Conservation (phyloP, 202 grass and related monocot genomes). For the Setaria italica region DNA sequence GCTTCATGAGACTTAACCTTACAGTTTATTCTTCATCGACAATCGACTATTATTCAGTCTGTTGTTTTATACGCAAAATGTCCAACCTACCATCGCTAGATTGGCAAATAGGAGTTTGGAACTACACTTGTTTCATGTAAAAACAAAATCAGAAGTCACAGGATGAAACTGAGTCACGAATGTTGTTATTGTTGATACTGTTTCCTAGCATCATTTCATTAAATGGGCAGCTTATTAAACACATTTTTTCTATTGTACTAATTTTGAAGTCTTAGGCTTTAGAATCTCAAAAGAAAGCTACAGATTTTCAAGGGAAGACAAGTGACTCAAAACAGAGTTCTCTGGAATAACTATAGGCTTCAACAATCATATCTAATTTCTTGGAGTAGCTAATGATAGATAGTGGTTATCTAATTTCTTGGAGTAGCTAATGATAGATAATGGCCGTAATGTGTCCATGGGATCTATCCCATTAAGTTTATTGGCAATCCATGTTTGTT, state of each 20-base stretch:
- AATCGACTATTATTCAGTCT: background rate
- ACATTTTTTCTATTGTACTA: background rate
- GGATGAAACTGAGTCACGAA: background rate
- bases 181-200: background rate
- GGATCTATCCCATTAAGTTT: background rate
- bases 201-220: background rate
- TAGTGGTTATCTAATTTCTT: background rate
- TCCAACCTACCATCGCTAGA: background rate
- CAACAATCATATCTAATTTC: constrained; percentile 1
- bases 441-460: background rate
- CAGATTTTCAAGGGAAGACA: background rate
- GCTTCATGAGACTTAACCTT: background rate
- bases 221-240: background rate
- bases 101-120: constrained; percentile 4
- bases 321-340: constrained; percentile 1
- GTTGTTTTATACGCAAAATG: constrained; percentile 19
- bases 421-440: background rate
- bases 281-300: constrained; percentile 15
- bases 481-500: background rate
- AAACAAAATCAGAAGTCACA: constrained; percentile 24
- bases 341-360: background rate
- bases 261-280: constrained; percentile 24
- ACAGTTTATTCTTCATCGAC: constrained; percentile 8
- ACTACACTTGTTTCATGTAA: constrained; percentile 10
- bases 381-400: background rate